Base-by-base conservation (phyloP, 345 rosid genomes). In the Chamaenerion angustifolium region DNA sequence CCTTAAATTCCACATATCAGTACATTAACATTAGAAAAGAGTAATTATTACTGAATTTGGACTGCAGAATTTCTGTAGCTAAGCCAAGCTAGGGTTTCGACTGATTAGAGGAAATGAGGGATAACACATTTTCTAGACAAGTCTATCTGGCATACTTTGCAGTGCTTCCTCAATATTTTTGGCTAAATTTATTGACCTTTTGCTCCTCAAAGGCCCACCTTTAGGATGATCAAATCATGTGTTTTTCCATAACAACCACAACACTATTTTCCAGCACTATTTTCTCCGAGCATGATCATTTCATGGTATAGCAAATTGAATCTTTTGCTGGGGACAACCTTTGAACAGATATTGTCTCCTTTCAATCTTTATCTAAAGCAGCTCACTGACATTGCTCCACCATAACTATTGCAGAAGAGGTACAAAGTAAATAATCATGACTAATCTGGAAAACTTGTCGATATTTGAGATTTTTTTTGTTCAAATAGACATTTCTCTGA, bases 271-370 rank as follows among this genome's bases (percentile, higher is more conserved):
- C n/a, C n/a, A n/a, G 37, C 37, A 31, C 37, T 1, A 31, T 31
- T 5, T 5, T 31, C 37, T 31, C 37, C 4, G 10, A 31, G 37
- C 37, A 31, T 31, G 11, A 48, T 46, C 27, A 10, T 18, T 19
- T 27, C 50, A 18, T 18, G 8, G 10, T 47, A 25, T 25, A 47
- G 4, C 50, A 17, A 16, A 25, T n/a, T 48, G 6, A 21, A 35
- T 19, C 35, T 48, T n/a, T 14, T 13, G 52, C 52, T 23, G 40
- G 52, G 52, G 40, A 23, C 52, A 49, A 23, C 16, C 52, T 23
- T 40, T 6, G 10, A 4, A 23, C 10, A 25, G 2, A 12, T 48
- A 9, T 7, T 49, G 52, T 49, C 15, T 16, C 40, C 52, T 16
- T 49, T 49, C 52, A 49, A 10, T 49, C 16, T 49, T 40, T 21